These are phyloP conservation scores for Skeletonema menzelii DNA, from an alignment of 108 stramenopile species.

Conservation along the genomic window DNA sequence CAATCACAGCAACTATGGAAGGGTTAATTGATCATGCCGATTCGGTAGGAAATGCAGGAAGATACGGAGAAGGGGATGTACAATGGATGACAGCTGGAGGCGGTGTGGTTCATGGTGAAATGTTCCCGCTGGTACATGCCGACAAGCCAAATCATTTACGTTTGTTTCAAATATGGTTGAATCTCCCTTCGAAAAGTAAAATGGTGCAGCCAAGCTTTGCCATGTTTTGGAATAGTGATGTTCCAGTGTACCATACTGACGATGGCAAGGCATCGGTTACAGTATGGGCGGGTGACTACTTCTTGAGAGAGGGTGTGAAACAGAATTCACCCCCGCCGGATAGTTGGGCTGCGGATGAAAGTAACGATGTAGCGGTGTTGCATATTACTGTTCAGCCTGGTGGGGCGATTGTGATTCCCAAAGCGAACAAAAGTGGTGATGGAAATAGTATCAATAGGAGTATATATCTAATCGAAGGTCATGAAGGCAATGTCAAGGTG, in stretches of 20 bases:
- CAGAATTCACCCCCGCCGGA: constrained; percentile 56
- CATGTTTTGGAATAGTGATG: constrained; percentile 76
- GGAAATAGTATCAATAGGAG: constrained; percentile 46
- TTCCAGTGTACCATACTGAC: constrained; percentile 49
- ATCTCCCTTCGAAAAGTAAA: constrained; percentile 69
- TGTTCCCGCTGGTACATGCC: constrained; percentile 58
- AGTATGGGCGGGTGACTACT: constrained; percentile 64
- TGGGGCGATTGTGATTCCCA: constrained; percentile 54
- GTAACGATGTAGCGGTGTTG: constrained; percentile 66
- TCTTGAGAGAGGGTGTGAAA: constrained; percentile 1
- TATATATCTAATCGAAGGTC: constrained; percentile 69
- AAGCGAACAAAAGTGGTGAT: constrained; percentile 27
- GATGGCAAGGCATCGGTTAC: constrained; percentile 49
- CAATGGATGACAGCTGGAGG: constrained; percentile 93
- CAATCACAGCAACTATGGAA: constrained; percentile 78
- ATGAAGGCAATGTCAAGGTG: constrained; percentile 27
- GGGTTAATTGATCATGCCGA: constrained; percentile 84
- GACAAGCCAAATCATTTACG: constrained; percentile 41
- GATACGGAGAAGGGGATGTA: constrained; percentile 75
- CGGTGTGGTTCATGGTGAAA: constrained; percentile 83
- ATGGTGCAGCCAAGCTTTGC: constrained; percentile 79
- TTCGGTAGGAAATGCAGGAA: constrained; percentile 65
- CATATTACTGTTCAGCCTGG: constrained; percentile 58
- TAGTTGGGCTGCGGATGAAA: constrained; percentile 60
- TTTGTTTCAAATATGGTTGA: constrained; percentile 87